Conservation (phyloP, 176 grass and related monocot species). For the Tillandsia fasciculata region DNA sequence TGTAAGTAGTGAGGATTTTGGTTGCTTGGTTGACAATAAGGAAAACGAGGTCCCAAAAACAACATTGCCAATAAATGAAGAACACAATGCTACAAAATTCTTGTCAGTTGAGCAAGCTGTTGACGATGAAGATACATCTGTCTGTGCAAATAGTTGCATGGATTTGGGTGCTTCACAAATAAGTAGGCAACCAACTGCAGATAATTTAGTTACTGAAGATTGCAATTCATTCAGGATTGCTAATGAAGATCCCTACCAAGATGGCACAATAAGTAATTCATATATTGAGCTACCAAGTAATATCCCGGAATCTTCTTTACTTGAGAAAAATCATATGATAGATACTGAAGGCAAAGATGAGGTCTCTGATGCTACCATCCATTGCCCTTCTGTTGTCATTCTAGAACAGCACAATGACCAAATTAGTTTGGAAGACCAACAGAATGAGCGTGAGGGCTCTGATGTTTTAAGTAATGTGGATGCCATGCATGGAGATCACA, state of each 20-base stretch:
- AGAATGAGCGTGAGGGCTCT: conserved; percentile 31
- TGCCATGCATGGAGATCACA: conserved; percentile 40
- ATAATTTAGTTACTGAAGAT: conserved; percentile 17
- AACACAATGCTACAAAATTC: conserved; percentile 24
- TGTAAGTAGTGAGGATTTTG: conserved; percentile 34
- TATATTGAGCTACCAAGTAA: conserved; percentile 28
- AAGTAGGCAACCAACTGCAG: neutral
- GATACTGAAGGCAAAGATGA: conserved; percentile 15
- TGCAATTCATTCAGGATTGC: conserved; percentile 14
- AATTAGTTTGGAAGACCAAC: conserved; percentile 28
- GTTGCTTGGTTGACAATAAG: conserved; percentile 19
- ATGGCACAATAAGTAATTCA: conserved; percentile 22
- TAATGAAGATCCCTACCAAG: conserved; percentile 24
- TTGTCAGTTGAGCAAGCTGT: conserved; percentile 22
- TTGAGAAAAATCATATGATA: conserved; percentile 18
- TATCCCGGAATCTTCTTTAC: conserved; percentile 12
- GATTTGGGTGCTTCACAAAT: no score
- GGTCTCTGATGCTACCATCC: conserved; percentile 9
- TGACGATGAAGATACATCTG: conserved; percentile 26
- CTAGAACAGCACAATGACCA: conserved; percentile 23
- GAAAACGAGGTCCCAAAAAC: conserved; percentile 35
- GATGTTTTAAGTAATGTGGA: conserved; percentile 23
- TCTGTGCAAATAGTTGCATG: neutral
- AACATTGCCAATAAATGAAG: neutral
- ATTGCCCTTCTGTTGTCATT: conserved; percentile 16